phyloP scores from a whole-genome alignment of 1,284 basidiomycete genomes.

The Golubevia sp. region DNA sequence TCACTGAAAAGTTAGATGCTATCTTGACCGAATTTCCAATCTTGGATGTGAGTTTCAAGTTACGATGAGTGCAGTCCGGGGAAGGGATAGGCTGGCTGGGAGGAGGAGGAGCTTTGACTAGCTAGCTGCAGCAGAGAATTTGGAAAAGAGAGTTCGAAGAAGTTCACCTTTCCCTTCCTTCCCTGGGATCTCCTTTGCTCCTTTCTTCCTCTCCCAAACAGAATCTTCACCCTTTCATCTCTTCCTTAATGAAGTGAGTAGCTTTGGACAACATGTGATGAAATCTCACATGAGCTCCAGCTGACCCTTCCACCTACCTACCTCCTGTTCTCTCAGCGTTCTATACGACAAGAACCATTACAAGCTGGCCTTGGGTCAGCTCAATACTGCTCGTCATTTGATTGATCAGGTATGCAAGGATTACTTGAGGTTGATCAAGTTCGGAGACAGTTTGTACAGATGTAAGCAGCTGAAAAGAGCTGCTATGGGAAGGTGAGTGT shows the following conservation, averaged over 20 bases:
- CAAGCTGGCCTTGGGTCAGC: slow-evolving; percentile 60
- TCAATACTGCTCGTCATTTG: slow-evolving; percentile 58
- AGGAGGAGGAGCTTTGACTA: neutral
- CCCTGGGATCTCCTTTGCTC: neutral
- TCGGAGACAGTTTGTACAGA: slow-evolving; percentile 58
- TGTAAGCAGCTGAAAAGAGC: slow-evolving; percentile 61
- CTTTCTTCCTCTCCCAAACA: slow-evolving; percentile 8
- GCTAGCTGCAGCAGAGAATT: neutral
- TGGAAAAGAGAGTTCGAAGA: neutral
- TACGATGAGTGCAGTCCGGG: too few species aligned
- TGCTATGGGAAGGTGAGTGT: slow-evolving; percentile 45
- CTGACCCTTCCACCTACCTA: too few species aligned
- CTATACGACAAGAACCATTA: slow-evolving; percentile 62
- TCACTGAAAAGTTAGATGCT: slow-evolving; percentile 57
- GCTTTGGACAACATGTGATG: neutral
- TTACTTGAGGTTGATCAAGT: slow-evolving; percentile 59
- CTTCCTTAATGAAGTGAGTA: slow-evolving; percentile 52
- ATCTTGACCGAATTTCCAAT: slow-evolving; percentile 56
- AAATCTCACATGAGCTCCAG: too few species aligned
- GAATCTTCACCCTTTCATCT: slow-evolving; percentile 57
- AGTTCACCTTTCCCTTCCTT: neutral
- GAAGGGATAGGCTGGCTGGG: neutral
- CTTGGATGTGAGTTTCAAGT: slow-evolving; percentile 19
- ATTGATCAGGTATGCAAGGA: slow-evolving; percentile 61
- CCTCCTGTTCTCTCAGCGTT: slow-evolving; percentile 18